Percentiles rank a stretch among this genome's conserved stretches.
Evolutionary conservation across 2,329 filamentous ascomycete species (phyloP).

Genomic region (Biscogniauxia sp.): DNA sequence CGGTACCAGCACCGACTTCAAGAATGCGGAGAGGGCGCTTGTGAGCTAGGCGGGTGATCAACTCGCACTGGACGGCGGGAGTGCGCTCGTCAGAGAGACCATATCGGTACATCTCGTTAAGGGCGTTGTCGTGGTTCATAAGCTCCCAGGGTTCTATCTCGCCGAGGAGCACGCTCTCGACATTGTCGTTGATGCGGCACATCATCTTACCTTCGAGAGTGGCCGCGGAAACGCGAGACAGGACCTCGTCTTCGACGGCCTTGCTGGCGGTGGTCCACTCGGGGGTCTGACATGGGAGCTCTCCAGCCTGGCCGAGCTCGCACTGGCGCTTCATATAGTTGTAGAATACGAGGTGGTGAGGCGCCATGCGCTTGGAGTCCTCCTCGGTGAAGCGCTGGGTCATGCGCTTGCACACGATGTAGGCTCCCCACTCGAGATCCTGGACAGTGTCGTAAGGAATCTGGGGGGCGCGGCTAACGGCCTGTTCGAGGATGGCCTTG

Average conservation of each 20-base stretch:
- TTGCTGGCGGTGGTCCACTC: slow-evolving; percentile 25
- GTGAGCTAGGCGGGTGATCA: slow-evolving; percentile 26
- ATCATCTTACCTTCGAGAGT: slow-evolving; percentile 31
- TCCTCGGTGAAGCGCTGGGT: slow-evolving; percentile 24
- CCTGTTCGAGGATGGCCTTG: slow-evolving; percentile 17
- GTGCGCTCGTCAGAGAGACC: slow-evolving; percentile 30
- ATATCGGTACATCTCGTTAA: slow-evolving; percentile 30
- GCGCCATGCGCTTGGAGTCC: slow-evolving; percentile 24
- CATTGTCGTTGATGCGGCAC: slow-evolving; percentile 29
- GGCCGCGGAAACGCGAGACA: slow-evolving; percentile 22
- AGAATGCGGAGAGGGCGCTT: slow-evolving; percentile 37
- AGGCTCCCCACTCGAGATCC: slow-evolving; percentile 29
- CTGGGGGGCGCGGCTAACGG: slow-evolving; percentile 21
- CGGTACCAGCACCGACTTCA: slow-evolving; percentile 42
- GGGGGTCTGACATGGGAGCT: slow-evolving; percentile 25
- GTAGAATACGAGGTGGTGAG: slow-evolving; percentile 27
- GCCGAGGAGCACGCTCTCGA: slow-evolving; percentile 26
- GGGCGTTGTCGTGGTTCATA: slow-evolving; percentile 30
- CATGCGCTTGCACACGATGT: slow-evolving; percentile 30
- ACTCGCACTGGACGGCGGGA: slow-evolving; percentile 28
- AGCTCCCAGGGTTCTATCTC: slow-evolving; percentile 30
- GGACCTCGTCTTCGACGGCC: slow-evolving; percentile 23
- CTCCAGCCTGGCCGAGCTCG: slow-evolving; percentile 22
- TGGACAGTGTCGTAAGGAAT: slow-evolving; percentile 24
- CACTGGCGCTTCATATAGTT: slow-evolving; percentile 30